Percentiles rank a stretch among this genome's conserved stretches.
Conservation (phyloP, 1,139 yeast species). For the Geotrichum reessii region DNA sequence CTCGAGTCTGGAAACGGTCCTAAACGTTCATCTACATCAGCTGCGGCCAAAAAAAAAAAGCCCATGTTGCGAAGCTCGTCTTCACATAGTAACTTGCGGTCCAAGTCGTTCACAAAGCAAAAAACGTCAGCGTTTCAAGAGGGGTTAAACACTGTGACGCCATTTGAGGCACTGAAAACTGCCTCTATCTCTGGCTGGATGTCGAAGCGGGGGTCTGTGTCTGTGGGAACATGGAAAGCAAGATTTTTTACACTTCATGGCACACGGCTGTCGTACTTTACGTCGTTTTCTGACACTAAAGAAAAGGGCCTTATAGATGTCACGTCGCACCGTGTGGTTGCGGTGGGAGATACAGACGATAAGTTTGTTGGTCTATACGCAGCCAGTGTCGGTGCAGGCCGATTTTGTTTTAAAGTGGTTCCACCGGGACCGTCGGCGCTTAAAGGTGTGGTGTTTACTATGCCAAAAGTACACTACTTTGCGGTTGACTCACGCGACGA, state of each 20-base stretch:
- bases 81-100: conserved; percentile 28
- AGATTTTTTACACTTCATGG: conserved; percentile 88
- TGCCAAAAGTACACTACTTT: conserved; percentile 91
- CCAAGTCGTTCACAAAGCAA: conserved; percentile 30
- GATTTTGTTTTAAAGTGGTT: conserved; percentile 85
- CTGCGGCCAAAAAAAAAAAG: conserved; percentile 18
- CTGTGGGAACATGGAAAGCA: conserved; percentile 87
- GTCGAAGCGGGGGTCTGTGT: conserved; percentile 81
- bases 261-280: conserved; percentile 83
- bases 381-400: conserved; percentile 90
- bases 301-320: conserved; percentile 94
- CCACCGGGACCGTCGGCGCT: conserved; percentile 98
- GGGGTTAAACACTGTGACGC: conserved; percentile 76
- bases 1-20: neutral
- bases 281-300: conserved; percentile 68
- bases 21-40: conserved; percentile 8
- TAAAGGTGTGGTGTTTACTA: conserved; percentile 92
- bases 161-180: conserved; percentile 68
- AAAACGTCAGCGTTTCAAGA: conserved; percentile 89
- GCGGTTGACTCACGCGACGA: conserved; percentile 90
- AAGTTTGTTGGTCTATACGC: conserved; percentile 80
- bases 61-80: conserved; percentile 25
- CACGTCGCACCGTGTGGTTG: conserved; percentile 86
- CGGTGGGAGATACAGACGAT: conserved; percentile 63
- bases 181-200: conserved; percentile 91